Conservation (phyloP, 306 rosid genomes). For the Lagenaria siceraria region DNA sequence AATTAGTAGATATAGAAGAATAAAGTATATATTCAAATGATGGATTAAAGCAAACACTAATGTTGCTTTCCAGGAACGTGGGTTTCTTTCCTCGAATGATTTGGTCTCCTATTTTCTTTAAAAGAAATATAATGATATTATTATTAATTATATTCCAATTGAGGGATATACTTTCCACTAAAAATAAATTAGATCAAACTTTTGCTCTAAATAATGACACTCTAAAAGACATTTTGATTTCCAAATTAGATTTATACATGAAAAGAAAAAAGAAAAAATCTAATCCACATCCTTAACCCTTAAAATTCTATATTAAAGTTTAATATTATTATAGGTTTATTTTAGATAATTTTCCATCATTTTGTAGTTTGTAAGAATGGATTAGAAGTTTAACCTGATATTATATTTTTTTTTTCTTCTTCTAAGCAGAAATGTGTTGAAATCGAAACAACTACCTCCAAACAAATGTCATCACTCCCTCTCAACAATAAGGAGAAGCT, state of each 20-base stretch:
- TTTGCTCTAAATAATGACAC: neutral
- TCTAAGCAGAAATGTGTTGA: too few species aligned
- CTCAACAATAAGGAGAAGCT: too few species aligned
- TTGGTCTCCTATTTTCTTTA: neutral
- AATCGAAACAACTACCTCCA: too few species aligned
- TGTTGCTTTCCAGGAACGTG: neutral
- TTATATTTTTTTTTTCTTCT: too few species aligned
- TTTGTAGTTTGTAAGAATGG: neutral
- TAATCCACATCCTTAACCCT: too few species aligned
- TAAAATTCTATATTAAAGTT: neutral
- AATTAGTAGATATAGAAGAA: neutral
- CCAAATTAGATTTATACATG: too few species aligned
- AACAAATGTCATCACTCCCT: too few species aligned
- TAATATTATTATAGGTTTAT: neutral
- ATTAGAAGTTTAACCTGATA: neutral
- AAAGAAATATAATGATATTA: neutral
- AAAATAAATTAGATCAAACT: neutral
- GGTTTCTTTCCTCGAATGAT: neutral
- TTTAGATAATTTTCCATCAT: neutral
- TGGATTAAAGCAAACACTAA: neutral
- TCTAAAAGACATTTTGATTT: neutral
- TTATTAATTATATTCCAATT: neutral
- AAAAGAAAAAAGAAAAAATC: too few species aligned
- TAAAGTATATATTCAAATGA: neutral
- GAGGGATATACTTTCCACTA: neutral